phyloP scores from a whole-genome alignment of 495 filamentous ascomycete species.

The Chaetomium cochliodes region DNA sequence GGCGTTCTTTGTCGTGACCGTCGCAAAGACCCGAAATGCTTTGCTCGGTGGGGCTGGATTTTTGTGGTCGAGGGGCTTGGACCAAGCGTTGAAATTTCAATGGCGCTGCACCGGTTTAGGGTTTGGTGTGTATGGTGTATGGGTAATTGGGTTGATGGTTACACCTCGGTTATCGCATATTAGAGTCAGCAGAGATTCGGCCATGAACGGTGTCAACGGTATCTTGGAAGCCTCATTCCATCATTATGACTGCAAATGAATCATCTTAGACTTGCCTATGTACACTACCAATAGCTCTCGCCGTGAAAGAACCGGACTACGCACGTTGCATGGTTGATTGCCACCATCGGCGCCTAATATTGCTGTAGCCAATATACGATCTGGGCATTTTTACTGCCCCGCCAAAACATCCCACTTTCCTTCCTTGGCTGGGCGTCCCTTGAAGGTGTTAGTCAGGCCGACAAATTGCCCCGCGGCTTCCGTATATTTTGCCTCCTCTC shows the following conservation, averaged over 20 bases:
- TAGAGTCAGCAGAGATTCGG: background rate
- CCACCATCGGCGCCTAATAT: background rate
- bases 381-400: constrained; percentile 12
- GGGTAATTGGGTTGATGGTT: constrained; percentile 3
- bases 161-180: constrained; percentile 2
- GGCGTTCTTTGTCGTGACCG: constrained; percentile 27
- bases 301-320: background rate
- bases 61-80: constrained; percentile 35
- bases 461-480: constrained; percentile 7
- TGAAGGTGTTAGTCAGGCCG: constrained; percentile 26
- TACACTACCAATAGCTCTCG: background rate
- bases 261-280: background rate
- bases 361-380: constrained; percentile 9
- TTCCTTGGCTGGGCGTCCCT: constrained; percentile 3
- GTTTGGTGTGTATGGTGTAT: constrained; percentile 28
- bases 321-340: background rate
- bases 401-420: constrained; percentile 26
- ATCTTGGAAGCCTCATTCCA: background rate
- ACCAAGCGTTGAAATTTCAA: constrained; percentile 25
- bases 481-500: background rate
- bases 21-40: constrained; percentile 36
- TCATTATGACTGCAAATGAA: background rate
- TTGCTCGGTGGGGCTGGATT: constrained; percentile 37
- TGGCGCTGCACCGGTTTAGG: constrained; percentile 29
- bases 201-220: background rate